Evolutionary conservation across 2,329 filamentous ascomycete genomes (phyloP).

Genomic region (Colletotrichum sp.): DNA sequence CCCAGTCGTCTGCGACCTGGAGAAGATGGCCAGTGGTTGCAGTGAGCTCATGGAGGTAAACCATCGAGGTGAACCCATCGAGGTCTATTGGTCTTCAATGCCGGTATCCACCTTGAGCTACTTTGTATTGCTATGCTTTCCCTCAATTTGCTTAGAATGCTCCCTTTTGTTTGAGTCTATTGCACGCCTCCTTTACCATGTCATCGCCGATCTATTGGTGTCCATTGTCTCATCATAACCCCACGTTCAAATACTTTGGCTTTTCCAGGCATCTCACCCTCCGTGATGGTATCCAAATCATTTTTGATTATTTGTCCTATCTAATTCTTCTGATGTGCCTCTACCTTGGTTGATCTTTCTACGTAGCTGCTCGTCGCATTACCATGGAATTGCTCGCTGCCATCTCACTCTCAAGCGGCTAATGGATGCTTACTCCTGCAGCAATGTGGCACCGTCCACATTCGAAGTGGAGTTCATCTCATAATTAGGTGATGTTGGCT

Average conservation of each 20-base stretch:
- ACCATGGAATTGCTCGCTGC: not conserved
- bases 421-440: not conserved
- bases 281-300: not conserved
- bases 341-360: not conserved
- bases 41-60: not conserved
- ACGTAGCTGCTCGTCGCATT: not conserved
- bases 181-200: not conserved
- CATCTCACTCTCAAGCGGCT: not conserved
- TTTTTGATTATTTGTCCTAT: not conserved
- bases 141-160: no score
- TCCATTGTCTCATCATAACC: not conserved
- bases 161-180: not conserved
- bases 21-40: not conserved
- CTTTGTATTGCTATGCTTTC: not conserved
- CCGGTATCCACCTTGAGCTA: not conserved
- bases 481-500: not conserved
- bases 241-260: fast-evolving
- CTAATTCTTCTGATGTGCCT: not conserved
- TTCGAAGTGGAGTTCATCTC: not conserved
- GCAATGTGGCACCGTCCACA: not conserved
- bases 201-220: not conserved
- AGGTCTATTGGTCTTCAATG: not conserved
- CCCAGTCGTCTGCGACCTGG: no score
- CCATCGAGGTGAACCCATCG: no score
- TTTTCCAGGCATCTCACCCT: not conserved